Base-by-base conservation (phyloP, 208 protist species). In the Trypanosoma theileri region DNA sequence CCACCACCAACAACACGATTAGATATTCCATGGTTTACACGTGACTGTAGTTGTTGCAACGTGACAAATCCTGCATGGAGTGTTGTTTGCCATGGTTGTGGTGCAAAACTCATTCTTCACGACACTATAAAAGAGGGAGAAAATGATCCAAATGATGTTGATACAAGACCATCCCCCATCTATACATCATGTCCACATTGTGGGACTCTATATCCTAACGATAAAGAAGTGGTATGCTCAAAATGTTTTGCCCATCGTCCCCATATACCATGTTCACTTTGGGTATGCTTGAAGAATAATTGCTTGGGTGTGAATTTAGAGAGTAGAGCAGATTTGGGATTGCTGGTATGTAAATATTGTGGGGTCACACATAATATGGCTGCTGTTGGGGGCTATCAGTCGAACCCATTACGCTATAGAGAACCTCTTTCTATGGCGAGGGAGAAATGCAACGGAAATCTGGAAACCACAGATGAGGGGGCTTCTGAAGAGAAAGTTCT, bases 271-370 rank as follows among this genome's bases (percentile, higher is more conserved):
- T 57, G 19, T 19, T 44, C 24, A 52, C 60, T 64, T 41, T 94
- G 88, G 85, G 68, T 94, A 24, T 94, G 88, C 62, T 65, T 94
- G 35, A 66, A 62, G 19, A 59, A 80, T 22, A 80, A 83, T 44
- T 94, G 88, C 59, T 60, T 91, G 21, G 77, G 85, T 22, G 45
- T 85, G 10, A 91, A 94, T 73, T 7, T 79, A 24, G 42, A 54
- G 19, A 51, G 35, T 24, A 21, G 4, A 51, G 57, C 0, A 10
- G 40, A 17, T 24, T 21, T 50, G 10, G 35, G 42, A 13, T 44
- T 55, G 31, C 59, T 70, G 3, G 28, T 48, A 1, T 79, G 73
- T 60, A 0, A 26, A 22, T 22, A 63, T 35, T 79, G 73, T 42
- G 60, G 56, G 19, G 40, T 24, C 10, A 14, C 51, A 54, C 65